Conservation (phyloP, 2,329 filamentous ascomycete species). For the Ophiosphaerella narmari region DNA sequence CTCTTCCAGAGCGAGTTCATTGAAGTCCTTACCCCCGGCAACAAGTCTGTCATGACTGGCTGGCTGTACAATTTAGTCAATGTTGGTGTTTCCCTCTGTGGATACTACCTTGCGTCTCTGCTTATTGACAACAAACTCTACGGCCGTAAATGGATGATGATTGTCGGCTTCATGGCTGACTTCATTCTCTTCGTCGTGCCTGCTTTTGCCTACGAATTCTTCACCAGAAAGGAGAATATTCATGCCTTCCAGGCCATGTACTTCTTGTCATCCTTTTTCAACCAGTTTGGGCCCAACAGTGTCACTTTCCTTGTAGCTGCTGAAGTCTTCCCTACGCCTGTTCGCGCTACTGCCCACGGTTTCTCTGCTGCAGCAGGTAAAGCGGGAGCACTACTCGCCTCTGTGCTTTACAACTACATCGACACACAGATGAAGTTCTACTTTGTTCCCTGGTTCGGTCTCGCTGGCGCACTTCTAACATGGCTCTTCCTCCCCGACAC, state of each 20-base stretch:
- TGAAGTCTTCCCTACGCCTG: conserved; percentile 93
- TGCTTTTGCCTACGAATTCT: conserved; percentile 86
- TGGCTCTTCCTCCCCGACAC: conserved; percentile 92
- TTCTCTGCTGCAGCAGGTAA: conserved; percentile 93
- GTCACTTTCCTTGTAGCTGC: conserved; percentile 96
- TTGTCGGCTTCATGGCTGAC: conserved; percentile 87
- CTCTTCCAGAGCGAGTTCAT: conserved; percentile 95
- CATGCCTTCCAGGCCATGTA: conserved; percentile 97
- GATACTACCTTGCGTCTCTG: conserved; percentile 89
- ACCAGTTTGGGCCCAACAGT: conserved; percentile 96
- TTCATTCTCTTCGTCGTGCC: conserved; percentile 94
- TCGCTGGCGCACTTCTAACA: conserved; percentile 82
- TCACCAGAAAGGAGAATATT: conserved; percentile 71
- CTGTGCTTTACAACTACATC: conserved; percentile 95
- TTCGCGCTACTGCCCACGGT: conserved; percentile 91
- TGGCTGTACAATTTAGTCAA: conserved; percentile 96
- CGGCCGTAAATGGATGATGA: conserved; percentile 95
- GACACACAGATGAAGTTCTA: conserved; percentile 82
- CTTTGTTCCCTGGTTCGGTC: conserved; percentile 93
- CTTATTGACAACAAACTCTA: conserved; percentile 96
- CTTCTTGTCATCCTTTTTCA: conserved; percentile 97
- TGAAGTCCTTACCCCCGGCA: conserved; percentile 71
- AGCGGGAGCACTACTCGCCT: conserved; percentile 81
- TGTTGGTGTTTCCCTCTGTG: conserved; percentile 79
- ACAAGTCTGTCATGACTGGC: conserved; percentile 75